phyloP scores from a whole-genome alignment of 2,329 filamentous ascomycete genomes.

The Penicillium sp. region DNA sequence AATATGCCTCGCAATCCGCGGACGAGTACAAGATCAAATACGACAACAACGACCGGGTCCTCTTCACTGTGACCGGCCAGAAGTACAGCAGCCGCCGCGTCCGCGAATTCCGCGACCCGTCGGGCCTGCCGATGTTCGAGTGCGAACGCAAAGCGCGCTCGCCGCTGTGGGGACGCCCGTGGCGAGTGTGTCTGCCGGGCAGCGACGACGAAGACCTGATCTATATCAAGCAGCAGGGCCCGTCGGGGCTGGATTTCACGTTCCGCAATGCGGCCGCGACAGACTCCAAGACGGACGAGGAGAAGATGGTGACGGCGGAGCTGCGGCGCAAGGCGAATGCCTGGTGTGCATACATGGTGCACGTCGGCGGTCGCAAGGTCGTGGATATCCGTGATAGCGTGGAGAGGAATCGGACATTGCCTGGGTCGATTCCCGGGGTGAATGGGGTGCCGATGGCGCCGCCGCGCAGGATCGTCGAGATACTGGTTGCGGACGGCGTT shows the following conservation, averaged over 20 bases:
- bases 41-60: conserved; percentile 20
- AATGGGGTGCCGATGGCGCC: conserved; percentile 1
- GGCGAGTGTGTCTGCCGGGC: conserved; percentile 26
- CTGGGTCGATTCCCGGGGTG: background rate
- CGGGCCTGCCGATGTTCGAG: conserved; percentile 31
- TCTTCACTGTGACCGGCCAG: conserved; percentile 28
- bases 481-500: conserved; percentile 14
- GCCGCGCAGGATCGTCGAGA: conserved; percentile 7
- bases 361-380: conserved; percentile 8
- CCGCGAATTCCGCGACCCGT: conserved; percentile 31
- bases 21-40: conserved; percentile 17
- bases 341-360: conserved; percentile 2
- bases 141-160: conserved; percentile 14
- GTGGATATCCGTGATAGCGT: conserved; percentile 17
- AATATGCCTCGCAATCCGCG: conserved; percentile 18
- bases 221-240: conserved; percentile 11
- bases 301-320: conserved; percentile 20
- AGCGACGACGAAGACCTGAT: conserved; percentile 12
- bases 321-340: background rate
- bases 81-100: conserved; percentile 23
- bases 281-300: conserved; percentile 15
- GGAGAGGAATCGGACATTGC: conserved; percentile 7
- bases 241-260: conserved; percentile 18
- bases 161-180: conserved; percentile 10
- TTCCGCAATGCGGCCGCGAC: conserved; percentile 25